These are phyloP conservation scores for Malassezia nana DNA, from an alignment of 1,284 basidiomycete species.

Conservation along the genomic window DNA sequence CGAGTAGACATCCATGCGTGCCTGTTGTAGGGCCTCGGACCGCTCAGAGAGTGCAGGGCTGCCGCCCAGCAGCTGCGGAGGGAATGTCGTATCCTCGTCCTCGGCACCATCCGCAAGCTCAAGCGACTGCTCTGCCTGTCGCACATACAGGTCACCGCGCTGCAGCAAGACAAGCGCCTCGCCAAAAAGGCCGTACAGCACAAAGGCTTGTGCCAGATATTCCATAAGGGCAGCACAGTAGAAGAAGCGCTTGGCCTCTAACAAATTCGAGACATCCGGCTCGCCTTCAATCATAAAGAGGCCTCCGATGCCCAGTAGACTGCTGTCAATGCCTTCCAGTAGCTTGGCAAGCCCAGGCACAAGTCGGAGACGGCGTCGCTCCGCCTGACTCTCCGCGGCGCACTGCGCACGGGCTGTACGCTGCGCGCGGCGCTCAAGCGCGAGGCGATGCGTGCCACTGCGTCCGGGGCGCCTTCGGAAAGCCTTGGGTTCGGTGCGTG, in stretches of 20 bases:
- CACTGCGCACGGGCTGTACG: constrained; percentile 23
- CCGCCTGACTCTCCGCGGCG: constrained; percentile 23
- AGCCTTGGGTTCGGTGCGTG: constrained; percentile 13
- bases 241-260: constrained; percentile 44
- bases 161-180: constrained; percentile 39
- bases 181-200: constrained; percentile 23
- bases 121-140: constrained; percentile 36
- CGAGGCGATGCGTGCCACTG: constrained; percentile 28
- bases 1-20: neutral
- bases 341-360: constrained; percentile 43
- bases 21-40: constrained; percentile 14
- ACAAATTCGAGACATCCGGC: constrained; percentile 39
- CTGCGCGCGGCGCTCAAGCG: constrained; percentile 11
- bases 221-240: constrained; percentile 37
- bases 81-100: constrained; percentile 34
- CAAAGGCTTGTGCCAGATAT: constrained; percentile 36
- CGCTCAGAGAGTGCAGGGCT: constrained; percentile 24
- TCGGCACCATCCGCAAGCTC: constrained; percentile 41
- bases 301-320: constrained; percentile 32
- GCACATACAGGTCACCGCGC: constrained; percentile 37
- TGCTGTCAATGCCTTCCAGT: constrained; percentile 36
- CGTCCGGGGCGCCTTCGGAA: constrained; percentile 24
- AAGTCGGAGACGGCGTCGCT: constrained; percentile 30
- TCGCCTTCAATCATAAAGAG: constrained; percentile 41
- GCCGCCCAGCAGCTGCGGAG: constrained; percentile 18